These are phyloP conservation scores for Conoideocrella luteorostrata DNA, from an alignment of 2,329 filamentous ascomycete species.

Conservation along the genomic window DNA sequence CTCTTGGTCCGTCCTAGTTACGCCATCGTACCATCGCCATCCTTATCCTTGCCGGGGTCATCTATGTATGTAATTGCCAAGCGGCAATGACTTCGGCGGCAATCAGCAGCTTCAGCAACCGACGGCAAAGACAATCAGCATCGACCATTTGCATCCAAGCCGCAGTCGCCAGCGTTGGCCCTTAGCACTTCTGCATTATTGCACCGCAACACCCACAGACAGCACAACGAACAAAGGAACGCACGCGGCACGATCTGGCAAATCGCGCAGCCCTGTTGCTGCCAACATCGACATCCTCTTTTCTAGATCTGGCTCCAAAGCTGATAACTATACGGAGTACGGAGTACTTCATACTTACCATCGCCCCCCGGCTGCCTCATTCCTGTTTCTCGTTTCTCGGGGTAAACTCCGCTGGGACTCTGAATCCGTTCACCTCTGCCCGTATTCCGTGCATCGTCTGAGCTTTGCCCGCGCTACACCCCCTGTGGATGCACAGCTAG, in stretches of 20 bases:
- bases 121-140: not conserved
- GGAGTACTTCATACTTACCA: slow-evolving; percentile 16
- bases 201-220: no score
- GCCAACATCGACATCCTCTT: slow-evolving; percentile 5
- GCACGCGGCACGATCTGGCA: no score
- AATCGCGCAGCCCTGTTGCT: not conserved
- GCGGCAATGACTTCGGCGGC: no score
- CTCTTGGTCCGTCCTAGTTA: slow-evolving; percentile 16
- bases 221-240: no score
- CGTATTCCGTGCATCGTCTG: not conserved
- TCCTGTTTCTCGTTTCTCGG: slow-evolving; percentile 6
- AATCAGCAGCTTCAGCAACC: not conserved
- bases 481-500: slow-evolving; percentile 10
- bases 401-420: slow-evolving; percentile 7
- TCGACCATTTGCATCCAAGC: not conserved
- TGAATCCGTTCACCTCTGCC: slow-evolving; percentile 13
- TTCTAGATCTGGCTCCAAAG: slow-evolving; percentile 6
- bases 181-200: not conserved
- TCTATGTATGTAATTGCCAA: no score
- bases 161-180: not conserved
- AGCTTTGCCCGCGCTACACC: slow-evolving; percentile 7
- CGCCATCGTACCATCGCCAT: no score
- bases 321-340: no score
- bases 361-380: slow-evolving; percentile 15
- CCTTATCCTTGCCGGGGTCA: no score